Evolutionary conservation across 2,329 filamentous ascomycete species (phyloP), one percentile per base, ranked within the genome.

Genomic region (Colletotrichum lindemuthianum): DNA sequence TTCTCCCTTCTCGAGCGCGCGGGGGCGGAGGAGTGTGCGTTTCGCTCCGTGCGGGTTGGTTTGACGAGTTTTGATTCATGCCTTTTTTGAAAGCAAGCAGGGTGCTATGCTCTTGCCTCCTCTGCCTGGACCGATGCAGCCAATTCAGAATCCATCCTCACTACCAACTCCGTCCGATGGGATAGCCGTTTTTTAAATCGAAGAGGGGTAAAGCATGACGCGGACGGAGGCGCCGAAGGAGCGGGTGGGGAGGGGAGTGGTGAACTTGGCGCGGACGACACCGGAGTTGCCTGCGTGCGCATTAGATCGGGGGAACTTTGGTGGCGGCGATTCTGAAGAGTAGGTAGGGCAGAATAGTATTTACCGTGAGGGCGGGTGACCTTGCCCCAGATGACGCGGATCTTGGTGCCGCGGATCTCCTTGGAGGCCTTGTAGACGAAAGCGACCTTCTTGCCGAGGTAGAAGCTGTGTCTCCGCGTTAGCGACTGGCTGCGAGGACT

Each of bases 311-410:
- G 4, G 36, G 51, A 45, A 56, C 58, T 51, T 43, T 52, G 39
- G n/a, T 33, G 11, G 24, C 43, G 56, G 43, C 45, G 9, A n/a
- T 39, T 48, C 37, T 32, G 16, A 54, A 12, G n/a, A 8, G 41
- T 5, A 45, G 43, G 9, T n/a, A 15, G 43, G 13, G 43, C 13
- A 34, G 65, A 59, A 32, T 39, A 59, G 52, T 67, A 81, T 84
- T 75, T 92, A 95, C 92, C 95, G 85, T 98, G 95, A 81, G 93
- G 90, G 79, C 93, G 88, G 80, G 93, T 97, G 81, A 98, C 91
- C 88, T 97, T 97, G 87, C 95, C 95, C 93, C 94, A 98, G 87
- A 98, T 97, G 75, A 98, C 91, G 79, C 95, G 90, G 85, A 98
- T 96, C 91, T 98, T 98, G 82, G 93, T 95, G 81, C 96, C 96